Evolutionary conservation across 108 stramenopile genomes (phyloP).

Genomic region (Ochromonas danica): DNA sequence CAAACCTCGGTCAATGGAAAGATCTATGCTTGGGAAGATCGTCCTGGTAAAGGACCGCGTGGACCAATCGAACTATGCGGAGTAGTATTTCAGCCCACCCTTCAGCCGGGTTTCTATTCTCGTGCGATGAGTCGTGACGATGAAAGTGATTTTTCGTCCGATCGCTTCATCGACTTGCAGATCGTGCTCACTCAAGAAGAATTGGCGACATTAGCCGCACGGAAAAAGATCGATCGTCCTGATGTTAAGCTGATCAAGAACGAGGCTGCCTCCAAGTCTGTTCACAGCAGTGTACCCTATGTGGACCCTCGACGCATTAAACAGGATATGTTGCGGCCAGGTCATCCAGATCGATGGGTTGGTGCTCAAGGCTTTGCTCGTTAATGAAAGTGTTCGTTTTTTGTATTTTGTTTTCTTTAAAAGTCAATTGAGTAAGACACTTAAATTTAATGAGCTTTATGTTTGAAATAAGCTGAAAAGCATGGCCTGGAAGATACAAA

Average conservation of each 20-base stretch:
- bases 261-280: not conserved
- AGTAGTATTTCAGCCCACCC: not conserved
- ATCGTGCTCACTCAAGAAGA: constrained; percentile 20
- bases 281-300: not conserved
- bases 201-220: not conserved
- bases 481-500: too few species aligned
- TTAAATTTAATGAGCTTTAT: too few species aligned
- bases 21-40: not conserved
- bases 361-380: not conserved
- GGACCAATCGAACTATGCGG: not conserved
- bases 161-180: not conserved
- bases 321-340: not conserved
- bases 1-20: not conserved
- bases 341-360: not conserved
- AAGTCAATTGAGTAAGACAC: too few species aligned
- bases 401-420: too few species aligned
- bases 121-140: not conserved
- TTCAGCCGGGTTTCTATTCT: not conserved
- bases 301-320: not conserved
- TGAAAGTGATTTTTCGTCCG: not conserved
- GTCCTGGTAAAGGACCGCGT: not conserved
- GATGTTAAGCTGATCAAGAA: not conserved
- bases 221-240: not conserved
- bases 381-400: too few species aligned
- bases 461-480: too few species aligned